A percentile compares a stretch with the other conserved stretches of the same genome.
Conservation (phyloP, 2,329 filamentous ascomycete species). For the Penicillium sp. region DNA sequence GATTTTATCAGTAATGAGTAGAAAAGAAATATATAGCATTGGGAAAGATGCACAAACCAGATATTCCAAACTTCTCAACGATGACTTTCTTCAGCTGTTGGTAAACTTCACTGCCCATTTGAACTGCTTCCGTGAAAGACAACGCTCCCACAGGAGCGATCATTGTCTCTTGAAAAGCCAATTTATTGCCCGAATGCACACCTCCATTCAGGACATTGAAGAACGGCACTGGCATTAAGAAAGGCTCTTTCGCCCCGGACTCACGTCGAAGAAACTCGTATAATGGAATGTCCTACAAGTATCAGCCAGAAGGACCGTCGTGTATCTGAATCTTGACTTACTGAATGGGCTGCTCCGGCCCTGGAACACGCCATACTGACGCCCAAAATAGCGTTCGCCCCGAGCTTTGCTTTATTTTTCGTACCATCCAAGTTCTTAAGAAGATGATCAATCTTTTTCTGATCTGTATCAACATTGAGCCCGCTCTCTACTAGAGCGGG, state of each 20-base stretch:
- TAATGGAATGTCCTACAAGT: background rate
- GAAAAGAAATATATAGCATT: background rate
- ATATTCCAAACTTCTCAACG: background rate
- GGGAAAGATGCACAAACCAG: background rate
- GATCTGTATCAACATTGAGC: too few species aligned
- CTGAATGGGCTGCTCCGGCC: background rate
- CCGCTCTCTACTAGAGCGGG: too few species aligned
- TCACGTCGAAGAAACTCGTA: background rate
- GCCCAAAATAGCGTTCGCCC: background rate
- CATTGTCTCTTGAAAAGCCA: slow-evolving; percentile 23
- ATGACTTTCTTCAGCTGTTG: background rate
- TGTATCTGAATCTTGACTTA: background rate
- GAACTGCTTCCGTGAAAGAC: background rate
- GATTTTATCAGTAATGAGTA: too few species aligned
- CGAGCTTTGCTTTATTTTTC: background rate
- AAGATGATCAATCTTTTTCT: background rate
- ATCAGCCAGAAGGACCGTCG: background rate
- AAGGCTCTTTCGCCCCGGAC: background rate
- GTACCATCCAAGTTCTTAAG: background rate
- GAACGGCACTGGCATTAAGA: slow-evolving; percentile 57
- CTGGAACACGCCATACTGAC: background rate
- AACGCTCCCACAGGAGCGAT: background rate
- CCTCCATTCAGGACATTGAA: slow-evolving; percentile 60
- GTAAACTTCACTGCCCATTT: background rate
- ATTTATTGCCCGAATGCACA: slow-evolving; percentile 37